Evolutionary conservation across 2,329 filamentous ascomycete species (phyloP), one percentile per base, ranked within the genome.

Genomic region (Xylaria polymorpha): DNA sequence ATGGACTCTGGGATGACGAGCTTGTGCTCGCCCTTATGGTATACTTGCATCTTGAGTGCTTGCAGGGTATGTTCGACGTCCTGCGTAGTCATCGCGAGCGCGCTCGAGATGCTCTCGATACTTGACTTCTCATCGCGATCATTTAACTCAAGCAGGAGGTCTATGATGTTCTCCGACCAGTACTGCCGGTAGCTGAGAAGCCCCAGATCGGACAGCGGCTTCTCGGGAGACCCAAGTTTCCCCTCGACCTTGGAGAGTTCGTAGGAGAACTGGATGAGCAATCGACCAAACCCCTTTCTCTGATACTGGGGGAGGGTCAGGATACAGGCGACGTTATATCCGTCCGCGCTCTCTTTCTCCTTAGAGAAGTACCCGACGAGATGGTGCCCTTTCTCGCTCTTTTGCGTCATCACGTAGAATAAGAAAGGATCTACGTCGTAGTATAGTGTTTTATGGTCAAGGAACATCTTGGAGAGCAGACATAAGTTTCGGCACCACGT

Each of bases 341-440:
- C 94, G 76, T 99, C 97, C 0, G 94, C 94, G 46, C 92, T 95
- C 81, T 99, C 96, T 75, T 99, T 99, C 80, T 99, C 96, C 79
- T 99, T 99, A 65, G 93, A 97, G 81, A 99, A 99, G 79, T 98
- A 99, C n/a, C 96, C 96, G n/a, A 99, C 93, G 59, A 99, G 88
- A 77, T 98, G 96, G 76, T 92, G 96, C 15, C 96, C 96, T 75
- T 94, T 91, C 59, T 97, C 94, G 72, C 94, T 93, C 74, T 92
- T 90, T 48, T 91, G 91, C 32, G 93, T 93, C 95, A 99, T 98
- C 80, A 97, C 95, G 81, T 99, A 99, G 84, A 99, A 99, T 43
- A 99, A 83, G 79, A 99, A 99, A 0, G 96, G 96, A 72, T 99
- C 96, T n/a, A 99, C 96, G 76, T 99, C 96, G 83, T 99, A 99